A percentile compares a stretch with the other conserved stretches of the same genome.
phyloP scores from a whole-genome alignment of 2,329 filamentous ascomycete genomes.

The Stagonosporopsis rhizophila region DNA sequence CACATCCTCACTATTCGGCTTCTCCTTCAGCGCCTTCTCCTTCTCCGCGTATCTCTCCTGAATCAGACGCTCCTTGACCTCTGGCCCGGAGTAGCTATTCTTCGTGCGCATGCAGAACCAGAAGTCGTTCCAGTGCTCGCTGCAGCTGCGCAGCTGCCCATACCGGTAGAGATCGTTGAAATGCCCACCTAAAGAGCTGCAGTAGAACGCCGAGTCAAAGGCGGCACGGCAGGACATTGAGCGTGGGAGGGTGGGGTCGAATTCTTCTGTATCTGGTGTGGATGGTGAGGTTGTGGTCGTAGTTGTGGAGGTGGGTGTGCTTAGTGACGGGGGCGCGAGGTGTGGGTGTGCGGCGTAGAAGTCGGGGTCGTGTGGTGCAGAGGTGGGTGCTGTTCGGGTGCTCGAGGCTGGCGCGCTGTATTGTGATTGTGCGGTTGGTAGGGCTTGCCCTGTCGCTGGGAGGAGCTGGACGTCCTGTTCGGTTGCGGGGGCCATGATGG shows the following conservation, averaged over 20 bases:
- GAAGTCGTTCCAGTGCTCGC: slow-evolving; percentile 89
- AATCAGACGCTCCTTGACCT: slow-evolving; percentile 65
- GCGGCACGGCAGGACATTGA: slow-evolving; percentile 87
- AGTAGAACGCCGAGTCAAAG: slow-evolving; percentile 94
- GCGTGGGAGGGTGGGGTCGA: slow-evolving; percentile 65
- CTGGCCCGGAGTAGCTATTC: slow-evolving; percentile 62
- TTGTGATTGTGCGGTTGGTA: slow-evolving; percentile 28
- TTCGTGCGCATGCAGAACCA: slow-evolving; percentile 96
- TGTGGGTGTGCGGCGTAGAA: slow-evolving; percentile 61
- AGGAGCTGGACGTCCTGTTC: slow-evolving; percentile 15
- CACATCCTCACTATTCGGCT: slow-evolving; percentile 84
- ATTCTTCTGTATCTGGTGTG: slow-evolving; percentile 9
- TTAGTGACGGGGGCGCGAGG: slow-evolving; percentile 47
- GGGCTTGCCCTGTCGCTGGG: slow-evolving; percentile 21
- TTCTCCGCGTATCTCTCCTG: slow-evolving; percentile 72
- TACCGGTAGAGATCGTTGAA: slow-evolving; percentile 92
- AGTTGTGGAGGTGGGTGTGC: slow-evolving; percentile 1
- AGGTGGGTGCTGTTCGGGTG: slow-evolving; percentile 32
- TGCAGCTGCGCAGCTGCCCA: slow-evolving; percentile 77
- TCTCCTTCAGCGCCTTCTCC: slow-evolving; percentile 69
- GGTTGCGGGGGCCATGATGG: slow-evolving; percentile 12
- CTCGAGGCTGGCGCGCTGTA: slow-evolving; percentile 22
- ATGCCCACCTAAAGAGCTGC: slow-evolving; percentile 88
- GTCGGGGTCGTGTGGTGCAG: slow-evolving; percentile 59
- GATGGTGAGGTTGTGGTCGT: slow-evolving; percentile 12